A percentile compares a stretch with the other conserved stretches of the same genome.
Conservation (phyloP, 352 stramenopile genomes). For the Globisporangium yorkense region DNA sequence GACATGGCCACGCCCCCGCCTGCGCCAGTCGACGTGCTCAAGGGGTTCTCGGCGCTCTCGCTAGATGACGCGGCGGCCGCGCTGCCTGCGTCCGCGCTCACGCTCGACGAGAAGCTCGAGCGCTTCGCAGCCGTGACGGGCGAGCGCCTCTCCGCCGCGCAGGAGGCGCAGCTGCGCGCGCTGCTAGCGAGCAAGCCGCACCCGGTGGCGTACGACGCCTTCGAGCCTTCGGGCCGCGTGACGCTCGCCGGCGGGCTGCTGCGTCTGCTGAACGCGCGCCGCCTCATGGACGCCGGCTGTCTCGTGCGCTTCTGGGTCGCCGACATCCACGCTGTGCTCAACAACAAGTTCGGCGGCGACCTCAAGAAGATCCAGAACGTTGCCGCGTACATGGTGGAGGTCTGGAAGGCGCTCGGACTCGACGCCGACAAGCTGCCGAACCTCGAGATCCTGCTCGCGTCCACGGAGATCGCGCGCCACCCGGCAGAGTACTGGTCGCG, state of each 20-base stretch:
- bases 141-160: conserved; percentile 26
- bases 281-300: conserved; percentile 87
- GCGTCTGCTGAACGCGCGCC: conserved; percentile 93
- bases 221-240: conserved; percentile 98
- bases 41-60: conserved; percentile 49
- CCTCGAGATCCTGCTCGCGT: conserved; percentile 98
- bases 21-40: conserved; percentile 26
- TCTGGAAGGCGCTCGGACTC: conserved; percentile 98
- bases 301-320: conserved; percentile 98
- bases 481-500: conserved; percentile 90
- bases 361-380: conserved; percentile 95
- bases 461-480: conserved; percentile 89
- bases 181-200: conserved; percentile 79
- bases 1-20: conserved; percentile 34
- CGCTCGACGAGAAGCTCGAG: conserved; percentile 58
- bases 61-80: conserved; percentile 22
- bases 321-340: conserved; percentile 99
- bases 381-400: conserved; percentile 96
- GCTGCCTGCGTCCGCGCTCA: conserved; percentile 28
- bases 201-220: conserved; percentile 95
- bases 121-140: conserved; percentile 52
- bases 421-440: conserved; percentile 86
- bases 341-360: conserved; percentile 99
- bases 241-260: conserved; percentile 96
- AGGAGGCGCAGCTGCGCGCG: conserved; percentile 67